Conservation (phyloP, 2,329 filamentous ascomycete species). For the Arthrinium puccinioides region DNA sequence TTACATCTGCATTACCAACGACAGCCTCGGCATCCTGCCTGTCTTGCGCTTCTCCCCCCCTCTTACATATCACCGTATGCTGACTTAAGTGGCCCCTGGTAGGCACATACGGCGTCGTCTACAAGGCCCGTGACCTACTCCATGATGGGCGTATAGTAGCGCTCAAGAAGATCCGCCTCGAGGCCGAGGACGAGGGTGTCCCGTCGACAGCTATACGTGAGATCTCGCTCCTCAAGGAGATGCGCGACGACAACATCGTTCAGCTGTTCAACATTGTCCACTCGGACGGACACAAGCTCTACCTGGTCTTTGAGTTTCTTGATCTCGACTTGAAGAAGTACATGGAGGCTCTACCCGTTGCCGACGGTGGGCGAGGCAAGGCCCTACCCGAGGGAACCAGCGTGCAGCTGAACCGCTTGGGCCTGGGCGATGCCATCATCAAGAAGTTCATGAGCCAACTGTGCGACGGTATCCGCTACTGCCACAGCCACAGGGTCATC, state of each 20-base stretch:
- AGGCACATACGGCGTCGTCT: constrained; percentile 94
- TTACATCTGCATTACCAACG: neutral
- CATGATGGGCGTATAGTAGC: constrained; percentile 81
- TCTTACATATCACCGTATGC: neutral
- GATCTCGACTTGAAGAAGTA: constrained; percentile 92
- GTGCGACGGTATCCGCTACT: constrained; percentile 78
- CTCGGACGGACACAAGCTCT: constrained; percentile 89
- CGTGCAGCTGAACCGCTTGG: constrained; percentile 56
- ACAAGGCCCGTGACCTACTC: constrained; percentile 83
- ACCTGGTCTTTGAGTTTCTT: constrained; percentile 87
- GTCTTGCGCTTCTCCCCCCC: neutral
- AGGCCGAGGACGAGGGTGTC: constrained; percentile 90
- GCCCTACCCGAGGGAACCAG: constrained; percentile 72
- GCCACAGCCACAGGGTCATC: constrained; percentile 79
- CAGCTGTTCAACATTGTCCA: constrained; percentile 87
- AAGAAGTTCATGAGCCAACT: constrained; percentile 92
- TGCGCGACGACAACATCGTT: constrained; percentile 88
- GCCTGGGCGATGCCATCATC: constrained; percentile 72
- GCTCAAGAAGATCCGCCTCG: constrained; percentile 90
- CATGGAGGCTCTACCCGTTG: constrained; percentile 84
- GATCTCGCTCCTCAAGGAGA: constrained; percentile 89
- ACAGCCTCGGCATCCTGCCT: neutral
- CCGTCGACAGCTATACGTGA: constrained; percentile 90
- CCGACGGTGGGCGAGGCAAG: constrained; percentile 78
- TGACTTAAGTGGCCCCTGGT: constrained; percentile 1